A percentile compares a stretch with the other conserved stretches of the same genome.
Conservation (phyloP, 2,329 filamentous ascomycete species). For the Exophiala calicioides region DNA sequence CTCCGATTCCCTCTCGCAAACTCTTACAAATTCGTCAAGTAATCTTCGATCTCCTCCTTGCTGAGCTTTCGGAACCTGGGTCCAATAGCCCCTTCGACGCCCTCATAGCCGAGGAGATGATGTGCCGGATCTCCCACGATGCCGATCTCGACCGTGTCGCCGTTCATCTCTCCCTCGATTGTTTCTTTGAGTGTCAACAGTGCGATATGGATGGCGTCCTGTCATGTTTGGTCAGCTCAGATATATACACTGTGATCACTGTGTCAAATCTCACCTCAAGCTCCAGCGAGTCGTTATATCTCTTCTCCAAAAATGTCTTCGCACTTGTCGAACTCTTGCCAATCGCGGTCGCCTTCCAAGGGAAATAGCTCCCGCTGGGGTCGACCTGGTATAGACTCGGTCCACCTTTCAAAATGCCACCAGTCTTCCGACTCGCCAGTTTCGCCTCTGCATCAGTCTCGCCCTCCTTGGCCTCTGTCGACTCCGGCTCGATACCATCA, state of each 20-base stretch:
- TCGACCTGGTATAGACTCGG: slow-evolving; percentile 99
- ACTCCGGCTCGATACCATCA: slow-evolving; percentile 88
- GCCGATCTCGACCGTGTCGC: slow-evolving; percentile 98
- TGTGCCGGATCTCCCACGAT: slow-evolving; percentile 95
- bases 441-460: slow-evolving; percentile 62
- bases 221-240: slow-evolving; percentile 12
- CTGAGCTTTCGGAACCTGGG: slow-evolving; percentile 92
- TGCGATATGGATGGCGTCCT: slow-evolving; percentile 94
- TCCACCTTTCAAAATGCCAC: slow-evolving; percentile 90
- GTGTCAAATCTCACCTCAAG: slow-evolving; percentile 59
- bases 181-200: slow-evolving; percentile 97
- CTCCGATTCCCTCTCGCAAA: no score
- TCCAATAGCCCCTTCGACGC: slow-evolving; percentile 79
- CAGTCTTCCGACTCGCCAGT: slow-evolving; percentile 86
- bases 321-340: slow-evolving; percentile 97
- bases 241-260: background rate
- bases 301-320: slow-evolving; percentile 98
- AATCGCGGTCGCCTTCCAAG: slow-evolving; percentile 98
- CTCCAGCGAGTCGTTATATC: slow-evolving; percentile 96
- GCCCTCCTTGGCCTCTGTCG: slow-evolving; percentile 61
- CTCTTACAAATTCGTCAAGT: slow-evolving; percentile 94
- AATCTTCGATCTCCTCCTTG: slow-evolving; percentile 98
- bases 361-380: slow-evolving; percentile 97
- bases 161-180: slow-evolving; percentile 99
- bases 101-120: slow-evolving; percentile 87